These are phyloP conservation scores for Thymus mandschuricus DNA, from an alignment of 257 asterid genomes.

Conservation along the genomic window DNA sequence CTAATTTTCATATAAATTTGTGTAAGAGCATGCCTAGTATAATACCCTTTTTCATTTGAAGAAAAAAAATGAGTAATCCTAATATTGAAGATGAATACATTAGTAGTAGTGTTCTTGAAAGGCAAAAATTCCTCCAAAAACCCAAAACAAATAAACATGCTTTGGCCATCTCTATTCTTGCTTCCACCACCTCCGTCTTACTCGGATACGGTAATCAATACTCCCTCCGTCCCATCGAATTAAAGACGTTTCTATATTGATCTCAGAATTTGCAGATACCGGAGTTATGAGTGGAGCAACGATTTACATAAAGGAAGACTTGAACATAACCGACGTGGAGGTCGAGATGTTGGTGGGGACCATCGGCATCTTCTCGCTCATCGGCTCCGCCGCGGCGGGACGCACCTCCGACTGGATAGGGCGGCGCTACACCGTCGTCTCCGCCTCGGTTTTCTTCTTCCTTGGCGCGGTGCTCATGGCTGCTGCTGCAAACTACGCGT, in stretches of 20 bases:
- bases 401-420: conserved; percentile 44
- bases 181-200: conserved; percentile 44
- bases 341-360: conserved; percentile 40
- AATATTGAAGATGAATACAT: background rate
- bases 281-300: conserved; percentile 54
- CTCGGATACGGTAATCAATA: conserved; percentile 43
- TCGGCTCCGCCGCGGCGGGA: conserved; percentile 43
- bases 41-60: too few relatives aligned
- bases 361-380: conserved; percentile 37
- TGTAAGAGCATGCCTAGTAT: too few relatives aligned
- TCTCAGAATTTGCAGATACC: conserved; percentile 24
- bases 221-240: background rate
- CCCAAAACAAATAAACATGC: conserved; percentile 48
- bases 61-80: background rate
- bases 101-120: background rate
- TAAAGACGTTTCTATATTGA: background rate
- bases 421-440: conserved; percentile 39
- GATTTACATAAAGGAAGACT: conserved; percentile 41
- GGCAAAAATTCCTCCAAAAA: background rate
- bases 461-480: conserved; percentile 43
- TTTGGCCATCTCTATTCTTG: conserved; percentile 41
- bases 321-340: conserved; percentile 38
- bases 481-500: conserved; percentile 29
- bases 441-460: conserved; percentile 43
- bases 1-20: too few relatives aligned